Base-by-base conservation (phyloP, 140 eudicot species). In the Oenanthe javanica region DNA sequence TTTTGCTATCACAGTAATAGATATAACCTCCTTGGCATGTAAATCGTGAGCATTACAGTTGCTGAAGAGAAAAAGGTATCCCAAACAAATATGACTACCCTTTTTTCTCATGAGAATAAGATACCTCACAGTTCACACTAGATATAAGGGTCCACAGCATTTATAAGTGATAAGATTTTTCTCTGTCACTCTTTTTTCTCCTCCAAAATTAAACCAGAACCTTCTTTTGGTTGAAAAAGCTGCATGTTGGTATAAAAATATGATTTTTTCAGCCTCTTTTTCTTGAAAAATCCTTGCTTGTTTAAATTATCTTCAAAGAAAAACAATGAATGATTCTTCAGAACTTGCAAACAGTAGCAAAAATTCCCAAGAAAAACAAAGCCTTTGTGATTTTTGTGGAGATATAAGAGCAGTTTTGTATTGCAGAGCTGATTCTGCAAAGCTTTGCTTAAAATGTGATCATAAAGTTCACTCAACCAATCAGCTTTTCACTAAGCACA, bases 361-460 rank as follows among this genome's bases (percentile, higher is more conserved):
- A 75, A 75, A 13, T 12, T 4, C 38, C 47, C 76, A 71, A 59
- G 50, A 47, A 72, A 47, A 74, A 74, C 38, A 13, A 54, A 91
- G 91, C 2, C 82, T 84, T 1, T 94, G 98, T 73, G 97, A 94
- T 81, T 89, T 87, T 89, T 92, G 98, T 81, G 80, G 86, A 5
- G 80, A 89, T 46, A 79, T 90, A 8, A 71, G 81, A 7, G 97
- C 98, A 0, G 54, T 92, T 8, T 70, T 94, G 13, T 92, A 92
- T 77, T 94, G 98, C 82, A 81, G 97, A 78, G 97, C 98, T 4
- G 98, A 94, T 74, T 86, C 94, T 4, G 98, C 98, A 2, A 89
- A 85, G 86, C 89, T 94, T 31, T 94, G 98, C 40, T 77, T 94
- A 40, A 77, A 83, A 27, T 94, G 98, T 72, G 98, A 94, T 48